Conservation (phyloP, 768 basidiomycete genomes). For the Mycena floridula region DNA sequence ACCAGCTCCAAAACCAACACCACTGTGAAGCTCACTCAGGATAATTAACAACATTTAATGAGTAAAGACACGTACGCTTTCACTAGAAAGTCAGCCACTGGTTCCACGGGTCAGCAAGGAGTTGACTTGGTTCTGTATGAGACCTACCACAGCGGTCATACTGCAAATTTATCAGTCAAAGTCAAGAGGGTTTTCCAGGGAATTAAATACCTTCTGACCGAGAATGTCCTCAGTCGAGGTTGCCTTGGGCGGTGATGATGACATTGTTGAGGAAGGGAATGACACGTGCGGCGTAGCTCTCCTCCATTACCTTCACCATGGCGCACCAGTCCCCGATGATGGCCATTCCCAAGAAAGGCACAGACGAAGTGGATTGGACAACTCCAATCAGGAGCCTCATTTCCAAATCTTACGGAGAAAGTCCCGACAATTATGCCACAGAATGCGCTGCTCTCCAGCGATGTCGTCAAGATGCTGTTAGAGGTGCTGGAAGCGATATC, state of each 20-base stretch:
- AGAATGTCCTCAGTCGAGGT: constrained; percentile 86
- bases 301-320: constrained; percentile 31
- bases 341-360: constrained; percentile 89
- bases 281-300: too few relatives aligned
- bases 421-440: constrained; percentile 78
- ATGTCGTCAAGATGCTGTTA: constrained; percentile 92
- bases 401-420: constrained; percentile 89
- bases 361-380: constrained; percentile 96
- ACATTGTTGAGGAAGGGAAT: constrained; percentile 27
- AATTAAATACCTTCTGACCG: constrained; percentile 70
- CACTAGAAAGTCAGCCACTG: constrained; percentile 78
- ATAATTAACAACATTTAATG: background rate
- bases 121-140: constrained; percentile 9
- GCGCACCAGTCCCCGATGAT: constrained; percentile 84
- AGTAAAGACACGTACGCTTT: constrained; percentile 58
- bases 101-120: too few relatives aligned
- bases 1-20: constrained; percentile 84
- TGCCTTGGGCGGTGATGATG: constrained; percentile 55
- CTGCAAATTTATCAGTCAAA: constrained; percentile 26
- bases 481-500: constrained; percentile 91
- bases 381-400: constrained; percentile 81
- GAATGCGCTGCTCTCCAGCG: constrained; percentile 85
- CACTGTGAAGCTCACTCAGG: constrained; percentile 37
- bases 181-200: background rate
- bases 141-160: constrained; percentile 83